Conservation (phyloP, 2,329 filamentous ascomycete genomes). For the Ophiostoma ips region DNA sequence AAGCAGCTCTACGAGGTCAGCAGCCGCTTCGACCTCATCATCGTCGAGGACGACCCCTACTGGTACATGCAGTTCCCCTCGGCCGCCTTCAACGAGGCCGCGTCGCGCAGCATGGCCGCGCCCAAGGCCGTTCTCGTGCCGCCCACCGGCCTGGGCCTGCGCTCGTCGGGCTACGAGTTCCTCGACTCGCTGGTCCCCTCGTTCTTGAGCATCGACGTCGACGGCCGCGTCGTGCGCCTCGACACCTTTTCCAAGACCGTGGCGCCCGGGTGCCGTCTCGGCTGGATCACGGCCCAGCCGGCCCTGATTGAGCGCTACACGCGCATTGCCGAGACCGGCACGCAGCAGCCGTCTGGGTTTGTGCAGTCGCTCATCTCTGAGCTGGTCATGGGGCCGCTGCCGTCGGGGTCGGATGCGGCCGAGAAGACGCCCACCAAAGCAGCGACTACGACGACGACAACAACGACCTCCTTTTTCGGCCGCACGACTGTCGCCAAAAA, state of each 20-base stretch:
- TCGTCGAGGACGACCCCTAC: slow-evolving; percentile 89
- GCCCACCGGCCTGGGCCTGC: slow-evolving; percentile 17
- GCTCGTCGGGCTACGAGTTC: slow-evolving; percentile 54
- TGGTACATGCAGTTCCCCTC: slow-evolving; percentile 88
- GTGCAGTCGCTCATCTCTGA: slow-evolving; percentile 72
- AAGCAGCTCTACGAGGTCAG: slow-evolving; percentile 70
- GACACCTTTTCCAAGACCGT: slow-evolving; percentile 93
- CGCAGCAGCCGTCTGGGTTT: slow-evolving; percentile 79
- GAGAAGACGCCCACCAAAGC: slow-evolving; percentile 16
- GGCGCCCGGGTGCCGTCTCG: slow-evolving; percentile 76
- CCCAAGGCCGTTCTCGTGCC: slow-evolving; percentile 13
- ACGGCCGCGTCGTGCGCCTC: slow-evolving; percentile 76
- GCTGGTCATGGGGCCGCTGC: slow-evolving; percentile 58
- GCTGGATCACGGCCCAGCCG: slow-evolving; percentile 82
- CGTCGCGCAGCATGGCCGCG: slow-evolving; percentile 27
- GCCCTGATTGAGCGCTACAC: slow-evolving; percentile 53
- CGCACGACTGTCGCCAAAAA: neutral
- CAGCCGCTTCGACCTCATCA: slow-evolving; percentile 74
- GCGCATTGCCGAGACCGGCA: slow-evolving; percentile 63
- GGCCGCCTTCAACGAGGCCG: slow-evolving; percentile 38
- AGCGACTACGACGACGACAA: too few relatives aligned
- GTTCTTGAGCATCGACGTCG: slow-evolving; percentile 65
- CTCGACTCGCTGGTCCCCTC: slow-evolving; percentile 74
- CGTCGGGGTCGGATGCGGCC: slow-evolving; percentile 21
- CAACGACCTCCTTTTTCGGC: slow-evolving; percentile 1